A percentile compares a stretch with the other conserved stretches of the same genome.
phyloP scores from a whole-genome alignment of 2,329 filamentous ascomycete species.

The Teratosphaeria zuluensis region DNA sequence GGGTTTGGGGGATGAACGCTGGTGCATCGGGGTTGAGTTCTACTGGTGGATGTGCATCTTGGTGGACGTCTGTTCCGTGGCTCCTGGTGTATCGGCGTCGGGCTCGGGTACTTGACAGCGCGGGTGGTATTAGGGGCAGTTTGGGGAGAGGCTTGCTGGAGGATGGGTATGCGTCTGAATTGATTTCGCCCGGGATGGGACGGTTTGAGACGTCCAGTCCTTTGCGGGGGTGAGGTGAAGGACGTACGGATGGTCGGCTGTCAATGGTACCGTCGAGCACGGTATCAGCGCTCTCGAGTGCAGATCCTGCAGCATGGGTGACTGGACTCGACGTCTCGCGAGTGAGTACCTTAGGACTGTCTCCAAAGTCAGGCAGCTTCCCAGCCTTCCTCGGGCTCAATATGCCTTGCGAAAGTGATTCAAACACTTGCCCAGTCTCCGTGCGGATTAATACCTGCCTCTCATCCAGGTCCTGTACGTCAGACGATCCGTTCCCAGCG shows the following conservation, averaged over 20 bases:
- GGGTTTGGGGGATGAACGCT: slow-evolving; percentile 18
- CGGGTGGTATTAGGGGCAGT: not conserved
- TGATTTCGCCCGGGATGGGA: not conserved
- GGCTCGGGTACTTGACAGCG: slow-evolving; percentile 5
- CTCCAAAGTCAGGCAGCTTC: not conserved
- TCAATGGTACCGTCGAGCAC: not conserved
- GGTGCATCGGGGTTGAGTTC: slow-evolving; percentile 20
- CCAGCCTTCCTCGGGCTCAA: not conserved
- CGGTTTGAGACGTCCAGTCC: not conserved
- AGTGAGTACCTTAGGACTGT: not conserved
- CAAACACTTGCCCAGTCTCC: not conserved
- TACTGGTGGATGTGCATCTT: not conserved
- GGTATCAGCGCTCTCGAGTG: not conserved
- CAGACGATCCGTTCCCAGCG: not conserved
- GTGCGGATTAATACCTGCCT: not conserved
- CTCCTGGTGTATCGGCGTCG: slow-evolving; percentile 4
- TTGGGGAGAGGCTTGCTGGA: not conserved
- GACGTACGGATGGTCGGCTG: not conserved
- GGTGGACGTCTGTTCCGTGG: not conserved
- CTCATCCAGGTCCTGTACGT: not conserved
- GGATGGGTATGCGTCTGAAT: slow-evolving; percentile 2
- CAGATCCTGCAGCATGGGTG: not conserved
- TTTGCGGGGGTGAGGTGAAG: not conserved
- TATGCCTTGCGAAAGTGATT: not conserved
- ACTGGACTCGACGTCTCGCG: not conserved